A percentile compares a stretch with the other conserved stretches of the same genome.
Conservation (phyloP, 306 rosid species). For the Quercus glauca region DNA sequence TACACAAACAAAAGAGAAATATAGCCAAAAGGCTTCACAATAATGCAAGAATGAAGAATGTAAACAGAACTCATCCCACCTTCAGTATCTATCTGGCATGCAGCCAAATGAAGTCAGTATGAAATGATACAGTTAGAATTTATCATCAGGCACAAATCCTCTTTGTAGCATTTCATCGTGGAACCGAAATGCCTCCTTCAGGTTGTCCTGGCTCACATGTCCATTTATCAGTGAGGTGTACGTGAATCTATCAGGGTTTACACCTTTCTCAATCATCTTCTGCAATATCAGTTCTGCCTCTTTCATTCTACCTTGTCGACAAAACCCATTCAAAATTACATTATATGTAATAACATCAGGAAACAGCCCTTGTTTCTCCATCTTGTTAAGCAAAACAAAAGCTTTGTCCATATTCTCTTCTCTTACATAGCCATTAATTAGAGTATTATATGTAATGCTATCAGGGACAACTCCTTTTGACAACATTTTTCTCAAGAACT, state of each 20-base stretch:
- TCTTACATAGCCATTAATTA: constrained; percentile 67
- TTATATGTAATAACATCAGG: constrained; percentile 74
- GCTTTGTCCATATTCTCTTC: constrained; percentile 74
- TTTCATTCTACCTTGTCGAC: constrained; percentile 68
- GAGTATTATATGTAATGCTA: constrained; percentile 74
- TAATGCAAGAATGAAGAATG: background rate
- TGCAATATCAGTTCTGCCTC: constrained; percentile 69
- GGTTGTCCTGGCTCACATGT: constrained; percentile 73
- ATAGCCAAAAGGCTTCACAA: constrained; percentile 10
- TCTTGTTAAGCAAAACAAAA: constrained; percentile 47
- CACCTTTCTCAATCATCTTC: constrained; percentile 75
- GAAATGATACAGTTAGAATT: constrained; percentile 37
- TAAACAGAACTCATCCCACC: constrained; percentile 27
- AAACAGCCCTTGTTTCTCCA: constrained; percentile 68
- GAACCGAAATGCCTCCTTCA: constrained; percentile 80
- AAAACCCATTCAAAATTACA: constrained; percentile 65
- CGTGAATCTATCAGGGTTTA: constrained; percentile 73
- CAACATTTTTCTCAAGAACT: constrained; percentile 62
- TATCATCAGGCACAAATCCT: constrained; percentile 92
- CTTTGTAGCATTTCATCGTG: constrained; percentile 91
- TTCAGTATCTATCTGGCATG: constrained; percentile 13
- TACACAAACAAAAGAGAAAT: constrained; percentile 3
- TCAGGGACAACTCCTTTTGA: constrained; percentile 68
- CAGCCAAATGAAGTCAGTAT: constrained; percentile 1
- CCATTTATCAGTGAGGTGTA: constrained; percentile 80